Evolutionary conservation across 2,329 filamentous ascomycete species (phyloP).

Genomic region (Aureobasidium zeae): DNA sequence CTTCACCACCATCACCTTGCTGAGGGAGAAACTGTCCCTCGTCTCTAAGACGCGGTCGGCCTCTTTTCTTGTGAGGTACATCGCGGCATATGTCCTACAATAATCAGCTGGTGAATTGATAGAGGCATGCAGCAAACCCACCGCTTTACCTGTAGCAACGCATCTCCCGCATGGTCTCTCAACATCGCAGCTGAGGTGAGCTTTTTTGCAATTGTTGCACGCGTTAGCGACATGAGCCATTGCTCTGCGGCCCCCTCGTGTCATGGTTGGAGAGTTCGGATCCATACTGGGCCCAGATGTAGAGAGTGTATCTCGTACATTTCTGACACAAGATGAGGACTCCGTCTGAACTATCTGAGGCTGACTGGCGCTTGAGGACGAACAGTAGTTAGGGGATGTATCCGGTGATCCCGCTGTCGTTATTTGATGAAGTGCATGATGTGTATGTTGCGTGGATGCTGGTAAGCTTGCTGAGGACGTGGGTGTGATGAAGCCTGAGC

Average conservation of each 20-base stretch:
- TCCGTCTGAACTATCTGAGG: constrained; percentile 16
- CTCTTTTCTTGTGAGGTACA: constrained; percentile 78
- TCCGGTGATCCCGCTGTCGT: neutral
- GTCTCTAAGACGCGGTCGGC: constrained; percentile 66
- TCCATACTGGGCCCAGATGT: constrained; percentile 11
- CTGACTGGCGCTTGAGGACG: constrained; percentile 20
- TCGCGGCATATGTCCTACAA: constrained; percentile 66
- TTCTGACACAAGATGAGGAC: constrained; percentile 4
- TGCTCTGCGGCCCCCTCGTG: constrained; percentile 23
- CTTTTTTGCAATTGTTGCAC: constrained; percentile 77
- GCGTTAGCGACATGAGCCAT: constrained; percentile 71
- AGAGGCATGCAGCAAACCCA: constrained; percentile 25
- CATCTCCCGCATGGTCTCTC: constrained; percentile 73
- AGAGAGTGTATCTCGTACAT: constrained; percentile 9
- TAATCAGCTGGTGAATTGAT: neutral
- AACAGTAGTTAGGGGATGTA: constrained; percentile 5
- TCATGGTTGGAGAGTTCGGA: constrained; percentile 4
- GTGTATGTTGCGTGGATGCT: constrained; percentile 1
- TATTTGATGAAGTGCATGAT: neutral
- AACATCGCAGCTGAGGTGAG: constrained; percentile 59
- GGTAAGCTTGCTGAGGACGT: neutral
- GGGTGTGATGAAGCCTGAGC: neutral
- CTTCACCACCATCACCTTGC: neutral
- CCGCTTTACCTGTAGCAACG: constrained; percentile 63
- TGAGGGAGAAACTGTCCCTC: constrained; percentile 32